A percentile compares a stretch with the other conserved stretches of the same genome.
Conservation (phyloP, 164 flowering plant genomes). For the Echeveria elegans region DNA sequence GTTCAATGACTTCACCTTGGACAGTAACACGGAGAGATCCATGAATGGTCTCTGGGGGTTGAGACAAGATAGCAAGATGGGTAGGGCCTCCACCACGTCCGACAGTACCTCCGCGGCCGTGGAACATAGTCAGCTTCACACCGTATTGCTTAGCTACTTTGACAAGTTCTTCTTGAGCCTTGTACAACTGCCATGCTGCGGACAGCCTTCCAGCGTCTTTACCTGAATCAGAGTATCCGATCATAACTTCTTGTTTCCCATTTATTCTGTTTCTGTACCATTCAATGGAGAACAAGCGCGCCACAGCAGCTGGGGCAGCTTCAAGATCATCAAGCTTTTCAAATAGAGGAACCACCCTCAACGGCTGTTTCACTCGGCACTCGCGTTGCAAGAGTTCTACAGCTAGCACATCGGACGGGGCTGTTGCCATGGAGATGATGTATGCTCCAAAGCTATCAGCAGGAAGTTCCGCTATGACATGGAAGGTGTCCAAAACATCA, state of each 20-base stretch:
- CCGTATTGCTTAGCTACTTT: constrained; percentile 85
- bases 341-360: constrained; percentile 91
- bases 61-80: constrained; percentile 97
- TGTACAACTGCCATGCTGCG: constrained; percentile 77
- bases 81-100: constrained; percentile 99
- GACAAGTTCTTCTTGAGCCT: constrained; percentile 35
- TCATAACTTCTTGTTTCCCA: constrained; percentile 69
- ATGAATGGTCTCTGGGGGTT: constrained; percentile 92
- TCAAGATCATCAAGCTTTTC: constrained; percentile 94
- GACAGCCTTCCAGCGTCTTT: constrained; percentile 97
- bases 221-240: constrained; percentile 65
- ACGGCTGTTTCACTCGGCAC: constrained; percentile 72
- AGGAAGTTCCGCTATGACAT: constrained; percentile 59
- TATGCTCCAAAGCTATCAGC: constrained; percentile 92
- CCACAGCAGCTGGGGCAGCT: constrained; percentile 91
- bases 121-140: constrained; percentile 94
- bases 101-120: constrained; percentile 20
- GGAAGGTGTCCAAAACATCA: constrained; percentile 56
- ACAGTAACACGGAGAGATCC: background rate
- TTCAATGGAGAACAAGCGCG: constrained; percentile 82
- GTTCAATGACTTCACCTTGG: background rate
- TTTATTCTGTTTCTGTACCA: constrained; percentile 82
- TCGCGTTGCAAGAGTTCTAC: constrained; percentile 96
- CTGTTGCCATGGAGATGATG: constrained; percentile 96
- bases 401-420: constrained; percentile 92